A percentile compares a stretch with the other conserved stretches of the same genome.
Conservation (phyloP, 2,329 filamentous ascomycete species). For the Phaeomoniella chlamydospora region DNA sequence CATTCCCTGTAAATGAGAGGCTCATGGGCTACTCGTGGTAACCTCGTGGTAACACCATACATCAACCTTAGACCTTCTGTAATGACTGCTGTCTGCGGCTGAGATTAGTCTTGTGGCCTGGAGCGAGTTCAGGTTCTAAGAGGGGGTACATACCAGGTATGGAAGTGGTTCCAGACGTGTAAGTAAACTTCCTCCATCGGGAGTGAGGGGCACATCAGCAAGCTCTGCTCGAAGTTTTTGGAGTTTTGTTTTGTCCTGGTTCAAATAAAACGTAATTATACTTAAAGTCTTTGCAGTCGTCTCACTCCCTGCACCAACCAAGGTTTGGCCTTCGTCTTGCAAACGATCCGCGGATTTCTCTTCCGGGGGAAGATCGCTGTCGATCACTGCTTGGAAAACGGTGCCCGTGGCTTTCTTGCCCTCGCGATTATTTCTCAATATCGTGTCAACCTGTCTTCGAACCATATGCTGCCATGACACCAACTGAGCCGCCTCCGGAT, state of each 20-base stretch:
- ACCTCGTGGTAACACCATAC: conserved; percentile 19
- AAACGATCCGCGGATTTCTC: conserved; percentile 16
- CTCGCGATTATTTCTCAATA: neutral
- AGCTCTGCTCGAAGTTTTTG: conserved; percentile 6
- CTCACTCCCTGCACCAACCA: conserved; percentile 18
- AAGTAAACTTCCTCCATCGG: conserved; percentile 1
- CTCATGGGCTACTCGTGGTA: conserved; percentile 17
- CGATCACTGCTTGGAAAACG: conserved; percentile 13
- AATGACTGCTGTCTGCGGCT: conserved; percentile 2
- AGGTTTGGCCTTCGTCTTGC: conserved; percentile 15
- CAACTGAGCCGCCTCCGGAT: conserved; percentile 4
- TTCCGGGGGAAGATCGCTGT: conserved; percentile 13
- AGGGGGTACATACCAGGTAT: conserved; percentile 2
- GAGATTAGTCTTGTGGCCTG: conserved; percentile 4
- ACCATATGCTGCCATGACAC: neutral
- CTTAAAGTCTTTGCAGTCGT: conserved; percentile 15
- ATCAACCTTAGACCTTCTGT: conserved; percentile 15
- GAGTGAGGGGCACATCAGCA: neutral
- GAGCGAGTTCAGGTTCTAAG: neutral
- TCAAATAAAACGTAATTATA: conserved; percentile 12
- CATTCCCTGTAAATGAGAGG: conserved; percentile 16
- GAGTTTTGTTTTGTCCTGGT: conserved; percentile 2
- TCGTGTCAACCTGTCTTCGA: neutral
- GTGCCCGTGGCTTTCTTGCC: conserved; percentile 10
- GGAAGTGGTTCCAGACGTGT: conserved; percentile 4